phyloP scores from a whole-genome alignment of 2,329 filamentous ascomycete species.

The Cadophora luteo-olivacea region DNA sequence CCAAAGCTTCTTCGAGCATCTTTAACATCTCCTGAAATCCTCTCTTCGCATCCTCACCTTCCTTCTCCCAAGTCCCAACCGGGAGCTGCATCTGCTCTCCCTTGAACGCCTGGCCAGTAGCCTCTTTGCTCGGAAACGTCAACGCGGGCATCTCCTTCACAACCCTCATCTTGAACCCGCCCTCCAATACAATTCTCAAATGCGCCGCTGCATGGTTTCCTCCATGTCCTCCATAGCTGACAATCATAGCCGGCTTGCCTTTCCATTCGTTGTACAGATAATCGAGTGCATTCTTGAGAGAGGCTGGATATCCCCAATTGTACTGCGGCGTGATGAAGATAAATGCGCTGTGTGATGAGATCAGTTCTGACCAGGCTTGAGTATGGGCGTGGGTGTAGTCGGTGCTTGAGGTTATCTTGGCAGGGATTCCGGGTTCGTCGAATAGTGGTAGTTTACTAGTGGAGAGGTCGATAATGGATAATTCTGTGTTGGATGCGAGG shows the following conservation, averaged over 20 bases:
- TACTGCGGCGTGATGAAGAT: slow-evolving; percentile 53
- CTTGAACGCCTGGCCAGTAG: slow-evolving; percentile 32
- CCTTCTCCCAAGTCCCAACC: slow-evolving; percentile 40
- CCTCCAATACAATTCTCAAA: slow-evolving; percentile 45
- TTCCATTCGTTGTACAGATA: slow-evolving; percentile 55
- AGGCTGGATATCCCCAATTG: slow-evolving; percentile 53
- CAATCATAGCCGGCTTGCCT: slow-evolving; percentile 52
- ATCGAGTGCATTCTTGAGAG: slow-evolving; percentile 55
- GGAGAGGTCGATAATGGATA: slow-evolving; percentile 48
- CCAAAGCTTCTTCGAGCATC: background rate
- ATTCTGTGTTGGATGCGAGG: slow-evolving; percentile 28
- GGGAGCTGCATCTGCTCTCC: slow-evolving; percentile 34
- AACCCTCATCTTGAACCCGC: slow-evolving; percentile 45
- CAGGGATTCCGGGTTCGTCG: slow-evolving; percentile 49
- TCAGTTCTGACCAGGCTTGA: slow-evolving; percentile 47
- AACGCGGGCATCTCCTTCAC: slow-evolving; percentile 43
- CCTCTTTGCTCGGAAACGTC: slow-evolving; percentile 41
- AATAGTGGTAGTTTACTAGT: slow-evolving; percentile 52
- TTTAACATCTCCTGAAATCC: background rate
- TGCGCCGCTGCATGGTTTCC: slow-evolving; percentile 48
- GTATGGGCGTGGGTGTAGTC: slow-evolving; percentile 48
- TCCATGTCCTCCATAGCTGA: slow-evolving; percentile 53
- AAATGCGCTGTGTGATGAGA: slow-evolving; percentile 46
- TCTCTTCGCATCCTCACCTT: background rate
- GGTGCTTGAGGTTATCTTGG: slow-evolving; percentile 36